phyloP scores from a whole-genome alignment of 345 rosid species.

The Lagerstroemia speciosa region DNA sequence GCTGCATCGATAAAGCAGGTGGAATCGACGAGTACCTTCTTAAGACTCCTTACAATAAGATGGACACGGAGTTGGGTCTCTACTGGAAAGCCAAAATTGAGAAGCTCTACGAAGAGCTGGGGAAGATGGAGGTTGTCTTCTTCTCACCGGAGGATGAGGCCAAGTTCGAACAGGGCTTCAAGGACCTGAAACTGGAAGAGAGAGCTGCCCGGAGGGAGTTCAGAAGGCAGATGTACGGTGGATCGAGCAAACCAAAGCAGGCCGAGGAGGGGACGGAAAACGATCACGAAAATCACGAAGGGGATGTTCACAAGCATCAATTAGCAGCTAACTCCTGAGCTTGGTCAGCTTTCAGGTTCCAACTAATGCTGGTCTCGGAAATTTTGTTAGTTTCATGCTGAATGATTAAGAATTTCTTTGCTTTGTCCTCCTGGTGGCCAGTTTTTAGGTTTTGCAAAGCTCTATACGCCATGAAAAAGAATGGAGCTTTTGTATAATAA shows the following conservation, averaged over 20 bases:
- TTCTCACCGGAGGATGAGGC: slow-evolving; percentile 67
- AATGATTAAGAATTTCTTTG: background rate
- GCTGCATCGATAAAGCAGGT: slow-evolving; percentile 98
- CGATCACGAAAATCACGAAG: slow-evolving; percentile 10
- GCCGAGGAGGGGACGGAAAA: slow-evolving; percentile 20
- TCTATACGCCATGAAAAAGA: background rate
- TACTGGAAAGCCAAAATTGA: slow-evolving; percentile 89
- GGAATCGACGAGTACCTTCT: slow-evolving; percentile 93
- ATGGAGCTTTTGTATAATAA: background rate
- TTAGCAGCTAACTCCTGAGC: slow-evolving; percentile 6
- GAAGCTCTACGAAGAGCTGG: slow-evolving; percentile 77
- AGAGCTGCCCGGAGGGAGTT: slow-evolving; percentile 55
- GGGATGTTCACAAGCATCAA: background rate
- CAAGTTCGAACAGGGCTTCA: slow-evolving; percentile 66
- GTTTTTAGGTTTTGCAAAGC: background rate
- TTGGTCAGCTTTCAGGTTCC: background rate
- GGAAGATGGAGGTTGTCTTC: slow-evolving; percentile 66
- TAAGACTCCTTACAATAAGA: slow-evolving; percentile 87
- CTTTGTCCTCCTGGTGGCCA: background rate
- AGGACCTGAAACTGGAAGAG: slow-evolving; percentile 59
- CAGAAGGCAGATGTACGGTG: slow-evolving; percentile 44
- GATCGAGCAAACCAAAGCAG: slow-evolving; percentile 22
- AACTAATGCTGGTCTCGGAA: background rate
- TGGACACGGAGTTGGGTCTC: slow-evolving; percentile 91
- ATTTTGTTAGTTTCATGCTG: background rate